Evolutionary conservation across 2,329 filamentous ascomycete species (phyloP), one percentile per base, ranked within the genome.

Genomic region (Metarhizium rileyi): DNA sequence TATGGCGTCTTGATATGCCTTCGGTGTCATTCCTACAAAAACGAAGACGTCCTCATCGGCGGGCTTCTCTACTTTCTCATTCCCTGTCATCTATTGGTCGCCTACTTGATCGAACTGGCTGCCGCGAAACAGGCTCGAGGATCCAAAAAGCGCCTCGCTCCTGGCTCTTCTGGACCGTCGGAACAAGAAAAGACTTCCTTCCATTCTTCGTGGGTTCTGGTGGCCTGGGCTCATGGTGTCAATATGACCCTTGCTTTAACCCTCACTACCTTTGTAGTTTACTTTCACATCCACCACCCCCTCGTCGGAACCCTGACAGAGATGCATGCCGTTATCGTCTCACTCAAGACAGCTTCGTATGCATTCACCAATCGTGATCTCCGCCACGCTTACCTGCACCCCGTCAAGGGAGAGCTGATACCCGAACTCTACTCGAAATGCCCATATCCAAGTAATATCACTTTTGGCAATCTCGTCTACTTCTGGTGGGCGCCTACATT

Each of bases 401-500:
- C 89, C 2, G 72, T 75, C 40, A 75, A 76, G 49, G 78, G 79
- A 53, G 81, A 86, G 51, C 77, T 84, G 46, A 72, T 96, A 4
- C 93, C 93, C 1, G 83, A 87, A 35, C 74, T 97, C 23, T 98
- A 97, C 70, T 73, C 77, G 12, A 64, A 80, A 48, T 95, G 90
- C 60, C 87, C 91, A 0, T 98, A 98, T 64, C 93, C 93, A 0
- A 70, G 80, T 44, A 98, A 97, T 66, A 87, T 98, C 66, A 95
- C 90, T 3, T 76, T 96, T 57, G 70, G 76, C 46, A 98, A 97
- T 63, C 73, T 98, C 25, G 81, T 80, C 51, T 98, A 97, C 70
- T 98, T 98, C 66, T 97, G 93, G 91, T 91, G 90, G 83, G 93
- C 91, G 0, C 93, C 93, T 0, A 98, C 93, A 0, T 76, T 98